Evolutionary conservation across 1,284 basidiomycete species (phyloP), one percentile per base, ranked within the genome.

Genomic region (Boletus sp.): DNA sequence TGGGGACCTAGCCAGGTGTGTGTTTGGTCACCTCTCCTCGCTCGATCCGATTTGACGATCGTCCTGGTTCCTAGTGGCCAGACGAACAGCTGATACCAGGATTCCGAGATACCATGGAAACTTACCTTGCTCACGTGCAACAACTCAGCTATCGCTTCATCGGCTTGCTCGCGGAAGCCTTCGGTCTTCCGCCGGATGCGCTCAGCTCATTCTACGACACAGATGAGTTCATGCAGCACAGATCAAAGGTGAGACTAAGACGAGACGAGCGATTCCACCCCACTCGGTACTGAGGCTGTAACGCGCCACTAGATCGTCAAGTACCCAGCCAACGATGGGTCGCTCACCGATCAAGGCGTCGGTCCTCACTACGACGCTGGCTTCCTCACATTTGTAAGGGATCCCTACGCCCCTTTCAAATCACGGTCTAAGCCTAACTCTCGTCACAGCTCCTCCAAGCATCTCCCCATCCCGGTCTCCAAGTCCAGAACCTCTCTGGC

Each of bases 401-500:
- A 2, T 20, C 19, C 14, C 10, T 5, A 1, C n/a, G 2, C 1
- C 4, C 16, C 5, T 13, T 10, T 41, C 20, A 6, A 0, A 2
- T 8, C 1, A 4, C 1, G 22, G 4, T 19, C n/a, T 10, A 22
- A 5, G 6, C n/a, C 41, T 45, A 23, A 52, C 34, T 10, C 7
- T 6, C 41, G 14, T 32, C 19, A 10, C 34, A 73, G 70, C 64
- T 73, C 20, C 64, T 75, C n/a, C 69, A 72, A 61, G 72, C 66
- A 1, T 72, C 72, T 7, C 56, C 64, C 1, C 72, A 74, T 35
- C 67, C 62, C 4, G 73, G 73, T 20, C 63, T 61, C 29, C 60
- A 75, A 58, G 73, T 72, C 13, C 73, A 73, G 49, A 73, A 71
- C 51, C 52, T 69, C 10, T 59, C 62, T 7, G 76, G 75, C 1